Conservation (phyloP, 805 yeast genomes). For the Clavispora fructus region DNA sequence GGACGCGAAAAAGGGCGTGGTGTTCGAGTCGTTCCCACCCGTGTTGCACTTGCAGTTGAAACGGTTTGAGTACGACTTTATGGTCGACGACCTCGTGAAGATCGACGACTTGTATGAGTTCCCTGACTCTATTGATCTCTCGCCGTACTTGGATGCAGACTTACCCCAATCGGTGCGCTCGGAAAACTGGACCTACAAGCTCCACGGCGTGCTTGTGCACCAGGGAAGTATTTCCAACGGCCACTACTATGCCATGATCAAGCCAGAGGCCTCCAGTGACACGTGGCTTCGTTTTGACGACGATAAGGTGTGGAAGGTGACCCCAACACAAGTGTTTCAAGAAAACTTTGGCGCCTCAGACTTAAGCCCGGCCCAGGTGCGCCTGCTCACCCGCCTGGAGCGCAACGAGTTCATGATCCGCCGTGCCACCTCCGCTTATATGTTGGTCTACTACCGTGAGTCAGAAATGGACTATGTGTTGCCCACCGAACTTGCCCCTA, state of each 20-base stretch:
- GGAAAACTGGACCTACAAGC: conserved; percentile 70
- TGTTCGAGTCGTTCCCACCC: conserved; percentile 84
- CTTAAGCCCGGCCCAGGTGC: conserved; percentile 42
- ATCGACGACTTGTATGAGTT: conserved; percentile 90
- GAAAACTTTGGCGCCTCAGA: conserved; percentile 86
- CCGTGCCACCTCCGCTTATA: conserved; percentile 91
- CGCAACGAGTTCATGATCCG: conserved; percentile 59
- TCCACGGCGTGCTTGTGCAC: conserved; percentile 94
- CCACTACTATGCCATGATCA: conserved; percentile 91
- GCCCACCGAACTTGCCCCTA: conserved; percentile 39
- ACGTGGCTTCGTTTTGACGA: conserved; percentile 92
- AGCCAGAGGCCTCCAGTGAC: conserved; percentile 60
- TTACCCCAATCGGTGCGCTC: conserved; percentile 32
- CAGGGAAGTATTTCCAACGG: conserved; percentile 95
- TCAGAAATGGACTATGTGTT: conserved; percentile 52
- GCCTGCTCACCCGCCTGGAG: conserved; percentile 51
- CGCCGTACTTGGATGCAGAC: conserved; percentile 68
- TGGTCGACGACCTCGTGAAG: conserved; percentile 81
- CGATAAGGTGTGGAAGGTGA: conserved; percentile 86
- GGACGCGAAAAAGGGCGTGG: conserved; percentile 95
- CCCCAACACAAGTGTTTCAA: conserved; percentile 78
- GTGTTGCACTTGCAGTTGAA: conserved; percentile 90
- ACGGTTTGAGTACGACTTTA: conserved; percentile 90
- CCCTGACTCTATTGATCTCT: conserved; percentile 75
- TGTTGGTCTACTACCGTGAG: conserved; percentile 88